Conservation (phyloP, 2,329 filamentous ascomycete genomes). For the Cladobotryum protrusum region DNA sequence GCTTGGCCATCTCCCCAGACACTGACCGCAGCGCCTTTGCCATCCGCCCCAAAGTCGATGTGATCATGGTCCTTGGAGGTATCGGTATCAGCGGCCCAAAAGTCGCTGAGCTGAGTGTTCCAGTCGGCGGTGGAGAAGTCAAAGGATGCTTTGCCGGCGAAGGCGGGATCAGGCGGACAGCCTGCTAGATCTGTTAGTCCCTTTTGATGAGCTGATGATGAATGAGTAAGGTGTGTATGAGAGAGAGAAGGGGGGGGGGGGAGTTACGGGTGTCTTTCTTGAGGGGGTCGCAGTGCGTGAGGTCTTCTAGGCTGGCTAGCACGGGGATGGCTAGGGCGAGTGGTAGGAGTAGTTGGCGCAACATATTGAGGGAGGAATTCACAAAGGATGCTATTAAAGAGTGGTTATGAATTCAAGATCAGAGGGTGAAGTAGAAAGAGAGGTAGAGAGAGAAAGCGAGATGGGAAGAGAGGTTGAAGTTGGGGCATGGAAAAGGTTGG, state of each 20-base stretch:
- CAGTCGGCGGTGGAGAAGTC: slow-evolving; percentile 61
- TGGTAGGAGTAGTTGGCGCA: not conserved
- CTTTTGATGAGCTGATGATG: not conserved
- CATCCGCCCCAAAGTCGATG: slow-evolving; percentile 20
- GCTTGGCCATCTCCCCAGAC: slow-evolving; percentile 53
- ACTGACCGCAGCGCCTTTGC: slow-evolving; percentile 33
- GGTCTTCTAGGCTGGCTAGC: slow-evolving; percentile 16
- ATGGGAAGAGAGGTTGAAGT: not conserved
- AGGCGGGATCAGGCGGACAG: slow-evolving; percentile 62
- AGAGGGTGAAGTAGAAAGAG: not conserved
- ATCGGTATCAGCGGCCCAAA: slow-evolving; percentile 29
- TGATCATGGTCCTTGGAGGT: slow-evolving; percentile 21
- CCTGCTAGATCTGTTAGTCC: slow-evolving; percentile 12
- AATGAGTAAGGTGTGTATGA: not conserved
- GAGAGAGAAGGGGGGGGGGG: not conserved
- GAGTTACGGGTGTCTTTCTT: slow-evolving; percentile 19
- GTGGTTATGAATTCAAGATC: not conserved
- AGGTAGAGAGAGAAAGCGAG: not conserved
- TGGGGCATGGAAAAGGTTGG: not conserved
- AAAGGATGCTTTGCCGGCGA: slow-evolving; percentile 46
- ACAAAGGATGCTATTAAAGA: not conserved
- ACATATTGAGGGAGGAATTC: not conserved
- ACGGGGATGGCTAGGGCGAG: slow-evolving; percentile 7
- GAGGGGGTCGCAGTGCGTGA: slow-evolving; percentile 20
- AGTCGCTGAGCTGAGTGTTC: slow-evolving; percentile 19